A percentile compares a stretch with the other conserved stretches of the same genome.
Evolutionary conservation across 2,329 filamentous ascomycete genomes (phyloP).

Genomic region (Pseudomassariella vexata): DNA sequence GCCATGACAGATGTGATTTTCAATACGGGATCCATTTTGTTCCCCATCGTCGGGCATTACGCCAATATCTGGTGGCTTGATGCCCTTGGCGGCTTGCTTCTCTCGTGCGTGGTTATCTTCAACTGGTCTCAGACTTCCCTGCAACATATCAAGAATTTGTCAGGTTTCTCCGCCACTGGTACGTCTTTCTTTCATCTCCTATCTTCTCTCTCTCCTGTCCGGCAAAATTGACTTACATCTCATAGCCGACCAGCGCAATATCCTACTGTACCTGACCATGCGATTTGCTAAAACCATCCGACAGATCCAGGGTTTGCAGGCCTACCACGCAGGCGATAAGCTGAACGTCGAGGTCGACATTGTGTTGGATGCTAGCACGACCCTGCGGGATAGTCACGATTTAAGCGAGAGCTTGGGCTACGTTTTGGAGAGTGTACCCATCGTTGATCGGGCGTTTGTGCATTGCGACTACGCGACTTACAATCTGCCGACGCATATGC

Average conservation of each 20-base stretch:
- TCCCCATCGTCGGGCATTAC: conserved; percentile 76
- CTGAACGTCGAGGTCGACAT: conserved; percentile 80
- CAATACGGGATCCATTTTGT: conserved; percentile 83
- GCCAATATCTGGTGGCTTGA: conserved; percentile 80
- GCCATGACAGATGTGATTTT: conserved; percentile 75
- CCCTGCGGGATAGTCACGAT: conserved; percentile 75
- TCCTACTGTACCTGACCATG: conserved; percentile 81
- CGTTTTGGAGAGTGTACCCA: conserved; percentile 77
- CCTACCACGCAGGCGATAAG: conserved; percentile 82
- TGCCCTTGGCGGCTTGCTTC: conserved; percentile 67
- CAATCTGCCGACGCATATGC: conserved; percentile 56
- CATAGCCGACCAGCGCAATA: conserved; percentile 18
- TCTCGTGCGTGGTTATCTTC: conserved; percentile 74
- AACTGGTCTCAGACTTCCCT: conserved; percentile 72
- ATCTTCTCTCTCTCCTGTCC: not conserved
- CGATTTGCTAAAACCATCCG: conserved; percentile 84
- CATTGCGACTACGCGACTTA: conserved; percentile 61
- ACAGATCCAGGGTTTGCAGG: conserved; percentile 78
- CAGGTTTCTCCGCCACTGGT: conserved; percentile 72
- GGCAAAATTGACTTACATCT: conserved; percentile 6
- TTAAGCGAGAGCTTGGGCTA: conserved; percentile 64
- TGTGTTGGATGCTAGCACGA: conserved; percentile 70
- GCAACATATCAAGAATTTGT: conserved; percentile 75
- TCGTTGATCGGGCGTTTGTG: conserved; percentile 68
- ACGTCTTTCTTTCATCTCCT: conserved; percentile 44